Percentiles rank a stretch among this genome's conserved stretches.
These are phyloP conservation scores for Maudiozyma barnettii DNA, from an alignment of 805 yeast species.

Conservation along the genomic window DNA sequence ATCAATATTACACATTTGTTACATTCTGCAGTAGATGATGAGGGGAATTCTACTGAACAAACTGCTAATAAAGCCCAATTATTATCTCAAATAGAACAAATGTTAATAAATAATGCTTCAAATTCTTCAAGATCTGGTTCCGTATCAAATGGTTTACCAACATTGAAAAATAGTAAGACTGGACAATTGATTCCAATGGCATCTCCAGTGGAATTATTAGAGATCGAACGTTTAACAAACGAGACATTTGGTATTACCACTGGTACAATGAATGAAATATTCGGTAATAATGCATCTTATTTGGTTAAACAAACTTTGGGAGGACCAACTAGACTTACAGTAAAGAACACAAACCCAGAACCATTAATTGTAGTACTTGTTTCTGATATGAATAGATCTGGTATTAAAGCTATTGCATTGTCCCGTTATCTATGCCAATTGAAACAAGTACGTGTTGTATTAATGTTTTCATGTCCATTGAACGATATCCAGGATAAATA, in stretches of 20 bases:
- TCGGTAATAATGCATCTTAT: slow-evolving; percentile 56
- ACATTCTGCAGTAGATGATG: slow-evolving; percentile 19
- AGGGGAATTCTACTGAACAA: not conserved
- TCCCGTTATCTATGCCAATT: slow-evolving; percentile 59
- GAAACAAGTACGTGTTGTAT: slow-evolving; percentile 60
- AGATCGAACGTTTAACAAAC: slow-evolving; percentile 52
- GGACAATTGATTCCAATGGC: slow-evolving; percentile 43
- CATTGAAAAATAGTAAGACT: slow-evolving; percentile 12
- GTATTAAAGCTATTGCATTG: slow-evolving; percentile 64
- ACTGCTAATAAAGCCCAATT: slow-evolving; percentile 5
- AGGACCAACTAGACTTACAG: slow-evolving; percentile 55
- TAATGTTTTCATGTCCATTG: slow-evolving; percentile 30
- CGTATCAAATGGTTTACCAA: slow-evolving; percentile 6
- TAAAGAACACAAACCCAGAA: slow-evolving; percentile 65
- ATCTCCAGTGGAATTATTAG: slow-evolving; percentile 70
- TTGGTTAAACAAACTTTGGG: slow-evolving; percentile 56
- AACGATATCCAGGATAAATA: slow-evolving; percentile 17
- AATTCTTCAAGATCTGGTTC: slow-evolving; percentile 14
- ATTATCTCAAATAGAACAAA: slow-evolving; percentile 14
- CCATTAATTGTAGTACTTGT: slow-evolving; percentile 64
- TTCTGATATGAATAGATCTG: slow-evolving; percentile 62
- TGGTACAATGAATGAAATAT: slow-evolving; percentile 47
- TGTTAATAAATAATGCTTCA: slow-evolving; percentile 14
- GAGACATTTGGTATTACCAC: slow-evolving; percentile 45
- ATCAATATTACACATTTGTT: slow-evolving; percentile 29